These are phyloP conservation scores for Phialocephala subalpina DNA, from an alignment of 2,329 filamentous ascomycete species.

Conservation along the genomic window DNA sequence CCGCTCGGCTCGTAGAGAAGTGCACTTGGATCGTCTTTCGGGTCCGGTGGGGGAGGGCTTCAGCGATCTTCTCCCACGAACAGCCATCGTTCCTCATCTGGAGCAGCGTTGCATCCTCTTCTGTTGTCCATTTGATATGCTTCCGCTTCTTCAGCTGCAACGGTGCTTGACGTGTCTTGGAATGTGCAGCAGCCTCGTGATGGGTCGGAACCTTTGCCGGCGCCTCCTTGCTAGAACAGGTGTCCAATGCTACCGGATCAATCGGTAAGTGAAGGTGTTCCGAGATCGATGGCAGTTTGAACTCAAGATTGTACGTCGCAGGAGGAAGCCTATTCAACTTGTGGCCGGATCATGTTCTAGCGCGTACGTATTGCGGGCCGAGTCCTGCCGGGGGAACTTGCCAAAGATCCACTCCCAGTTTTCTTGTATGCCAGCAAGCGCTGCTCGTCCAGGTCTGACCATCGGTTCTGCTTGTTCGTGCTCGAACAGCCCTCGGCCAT, in stretches of 20 bases:
- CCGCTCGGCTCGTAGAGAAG: constrained; percentile 31
- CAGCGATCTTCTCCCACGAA: constrained; percentile 33
- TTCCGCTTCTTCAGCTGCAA: constrained; percentile 29
- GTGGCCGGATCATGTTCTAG: too few species aligned
- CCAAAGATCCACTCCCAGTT: neutral
- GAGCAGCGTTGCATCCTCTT: constrained; percentile 25
- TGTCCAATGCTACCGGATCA: constrained; percentile 14
- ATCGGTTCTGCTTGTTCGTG: too few species aligned
- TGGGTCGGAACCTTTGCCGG: constrained; percentile 17
- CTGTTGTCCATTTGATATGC: constrained; percentile 21
- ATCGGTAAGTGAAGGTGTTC: constrained; percentile 17
- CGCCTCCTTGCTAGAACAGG: constrained; percentile 4
- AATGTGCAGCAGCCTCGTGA: constrained; percentile 16
- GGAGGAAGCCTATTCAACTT: too few species aligned
- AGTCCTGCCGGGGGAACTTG: neutral
- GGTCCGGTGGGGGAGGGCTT: constrained; percentile 28
- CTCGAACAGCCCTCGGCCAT: too few species aligned
- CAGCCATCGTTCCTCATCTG: constrained; percentile 32
- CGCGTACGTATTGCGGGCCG: neutral
- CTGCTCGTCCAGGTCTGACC: too few species aligned
- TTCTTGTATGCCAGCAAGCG: too few species aligned
- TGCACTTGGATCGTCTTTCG: constrained; percentile 32
- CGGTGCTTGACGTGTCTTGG: too few species aligned
- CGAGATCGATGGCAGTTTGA: too few species aligned
- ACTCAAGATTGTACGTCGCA: constrained; percentile 25